Conservation (phyloP, 2,329 filamentous ascomycete genomes). For the Aspergillus sp. region DNA sequence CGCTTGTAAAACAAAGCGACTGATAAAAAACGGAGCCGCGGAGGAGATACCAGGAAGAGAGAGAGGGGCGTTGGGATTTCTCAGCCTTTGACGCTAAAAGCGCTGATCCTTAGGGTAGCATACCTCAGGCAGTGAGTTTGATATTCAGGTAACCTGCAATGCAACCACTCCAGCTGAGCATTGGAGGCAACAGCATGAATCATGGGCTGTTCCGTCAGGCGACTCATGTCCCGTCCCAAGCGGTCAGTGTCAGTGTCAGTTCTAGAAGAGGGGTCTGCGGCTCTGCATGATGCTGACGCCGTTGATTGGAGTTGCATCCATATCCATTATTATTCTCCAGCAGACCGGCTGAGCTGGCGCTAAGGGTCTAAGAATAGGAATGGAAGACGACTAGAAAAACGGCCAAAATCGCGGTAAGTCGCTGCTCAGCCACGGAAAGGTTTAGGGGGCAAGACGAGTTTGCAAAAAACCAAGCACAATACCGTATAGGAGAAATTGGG, state of each 20-base stretch:
- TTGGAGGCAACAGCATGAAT: too few relatives aligned
- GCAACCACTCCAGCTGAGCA: not conserved
- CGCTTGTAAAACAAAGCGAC: too few relatives aligned
- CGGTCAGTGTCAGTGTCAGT: too few relatives aligned
- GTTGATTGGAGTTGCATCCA: not conserved
- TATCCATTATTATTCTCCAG: not conserved
- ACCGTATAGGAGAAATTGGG: conserved; percentile 1
- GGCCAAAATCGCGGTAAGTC: not conserved
- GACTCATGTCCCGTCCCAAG: too few relatives aligned
- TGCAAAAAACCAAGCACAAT: conserved; percentile 3
- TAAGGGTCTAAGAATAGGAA: conserved; percentile 16
- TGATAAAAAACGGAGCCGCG: too few relatives aligned
- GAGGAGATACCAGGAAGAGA: too few relatives aligned
- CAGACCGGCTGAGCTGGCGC: not conserved
- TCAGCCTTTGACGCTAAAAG: not conserved
- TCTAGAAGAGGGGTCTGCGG: not conserved
- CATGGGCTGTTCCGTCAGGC: too few relatives aligned
- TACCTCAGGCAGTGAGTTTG: not conserved
- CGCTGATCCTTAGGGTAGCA: not conserved
- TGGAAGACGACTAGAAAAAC: conserved; percentile 11
- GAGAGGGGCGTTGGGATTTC: too few relatives aligned
- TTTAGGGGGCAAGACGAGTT: not conserved
- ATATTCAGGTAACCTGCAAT: not conserved
- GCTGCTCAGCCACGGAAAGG: conserved; percentile 4
- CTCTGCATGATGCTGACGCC: not conserved